A percentile compares a stretch with the other conserved stretches of the same genome.
Conservation (phyloP, 306 rosid genomes). For the Sindora glabra region DNA sequence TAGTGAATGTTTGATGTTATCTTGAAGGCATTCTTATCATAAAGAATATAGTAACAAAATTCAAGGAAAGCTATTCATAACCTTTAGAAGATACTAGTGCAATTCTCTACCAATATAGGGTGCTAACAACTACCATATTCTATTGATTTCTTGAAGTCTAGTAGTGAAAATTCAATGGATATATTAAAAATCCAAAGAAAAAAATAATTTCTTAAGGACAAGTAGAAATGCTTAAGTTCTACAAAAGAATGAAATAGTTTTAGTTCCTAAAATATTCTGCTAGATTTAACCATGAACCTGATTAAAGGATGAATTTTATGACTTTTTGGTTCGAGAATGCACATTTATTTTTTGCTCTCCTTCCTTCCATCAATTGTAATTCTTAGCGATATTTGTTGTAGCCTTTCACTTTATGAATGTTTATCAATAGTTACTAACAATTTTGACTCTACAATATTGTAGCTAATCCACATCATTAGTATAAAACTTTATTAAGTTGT, state of each 20-base stretch:
- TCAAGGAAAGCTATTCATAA: too few relatives aligned
- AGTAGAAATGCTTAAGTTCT: not conserved
- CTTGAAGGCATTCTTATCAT: too few relatives aligned
- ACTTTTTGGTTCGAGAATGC: conserved; percentile 61
- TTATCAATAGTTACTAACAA: not conserved
- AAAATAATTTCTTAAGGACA: not conserved
- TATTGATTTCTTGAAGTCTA: too few relatives aligned
- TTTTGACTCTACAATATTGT: too few relatives aligned
- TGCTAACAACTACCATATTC: too few relatives aligned
- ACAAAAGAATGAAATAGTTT: not conserved
- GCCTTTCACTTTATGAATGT: too few relatives aligned
- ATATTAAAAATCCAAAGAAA: not conserved
- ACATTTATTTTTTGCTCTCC: conserved; percentile 88
- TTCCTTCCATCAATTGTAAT: conserved; percentile 86
- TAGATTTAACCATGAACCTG: not conserved
- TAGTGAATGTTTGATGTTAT: too few relatives aligned
- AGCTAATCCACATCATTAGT: conserved; percentile 78
- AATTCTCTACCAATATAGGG: too few relatives aligned
- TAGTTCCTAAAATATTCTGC: not conserved
- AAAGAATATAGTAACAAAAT: too few relatives aligned
- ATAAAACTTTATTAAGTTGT: conserved; percentile 82
- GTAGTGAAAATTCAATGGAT: too few relatives aligned
- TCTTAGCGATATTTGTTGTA: not conserved
- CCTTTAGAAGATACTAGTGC: too few relatives aligned
- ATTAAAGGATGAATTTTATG: conserved; percentile 12